Conservation (phyloP, 345 rosid genomes). For the Noccaea bulbosa region DNA sequence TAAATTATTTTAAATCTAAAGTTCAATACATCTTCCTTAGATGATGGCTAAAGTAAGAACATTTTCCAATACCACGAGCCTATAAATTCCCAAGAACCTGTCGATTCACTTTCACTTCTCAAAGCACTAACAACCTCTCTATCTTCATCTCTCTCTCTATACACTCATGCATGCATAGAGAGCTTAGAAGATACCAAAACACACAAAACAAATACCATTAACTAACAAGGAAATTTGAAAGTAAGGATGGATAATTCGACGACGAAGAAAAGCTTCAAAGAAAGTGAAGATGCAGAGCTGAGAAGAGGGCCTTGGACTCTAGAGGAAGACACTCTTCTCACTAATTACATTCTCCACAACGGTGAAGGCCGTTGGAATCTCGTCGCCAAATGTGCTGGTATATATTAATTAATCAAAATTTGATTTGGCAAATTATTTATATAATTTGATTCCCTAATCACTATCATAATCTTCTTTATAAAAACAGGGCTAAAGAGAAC, state of each 20-base stretch:
- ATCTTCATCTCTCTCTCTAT: background rate
- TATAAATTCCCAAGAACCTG: constrained; percentile 39
- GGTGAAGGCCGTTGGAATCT: constrained; percentile 95
- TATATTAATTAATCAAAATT: background rate
- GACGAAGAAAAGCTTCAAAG: constrained; percentile 50
- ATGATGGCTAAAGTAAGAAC: constrained; percentile 40
- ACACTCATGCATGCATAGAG: constrained; percentile 34
- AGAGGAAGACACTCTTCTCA: constrained; percentile 78
- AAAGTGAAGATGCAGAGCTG: constrained; percentile 45
- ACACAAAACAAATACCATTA: constrained; percentile 2
- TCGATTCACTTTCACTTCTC: constrained; percentile 41
- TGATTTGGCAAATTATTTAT: too few species aligned
- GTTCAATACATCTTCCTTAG: too few species aligned
- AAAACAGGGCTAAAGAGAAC: constrained; percentile 74
- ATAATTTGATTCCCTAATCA: constrained; percentile 6
- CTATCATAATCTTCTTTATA: background rate
- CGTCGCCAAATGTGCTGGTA: constrained; percentile 85
- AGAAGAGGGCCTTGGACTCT: constrained; percentile 91
- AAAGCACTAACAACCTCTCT: constrained; percentile 28
- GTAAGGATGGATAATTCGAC: constrained; percentile 24
- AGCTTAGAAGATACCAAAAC: constrained; percentile 14
- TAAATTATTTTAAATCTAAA: too few species aligned
- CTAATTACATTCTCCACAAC: constrained; percentile 65
- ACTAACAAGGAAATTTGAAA: background rate
- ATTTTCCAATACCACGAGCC: constrained; percentile 35